Conservation (phyloP, 2,329 filamentous ascomycete species). For the Penicillium sp. region DNA sequence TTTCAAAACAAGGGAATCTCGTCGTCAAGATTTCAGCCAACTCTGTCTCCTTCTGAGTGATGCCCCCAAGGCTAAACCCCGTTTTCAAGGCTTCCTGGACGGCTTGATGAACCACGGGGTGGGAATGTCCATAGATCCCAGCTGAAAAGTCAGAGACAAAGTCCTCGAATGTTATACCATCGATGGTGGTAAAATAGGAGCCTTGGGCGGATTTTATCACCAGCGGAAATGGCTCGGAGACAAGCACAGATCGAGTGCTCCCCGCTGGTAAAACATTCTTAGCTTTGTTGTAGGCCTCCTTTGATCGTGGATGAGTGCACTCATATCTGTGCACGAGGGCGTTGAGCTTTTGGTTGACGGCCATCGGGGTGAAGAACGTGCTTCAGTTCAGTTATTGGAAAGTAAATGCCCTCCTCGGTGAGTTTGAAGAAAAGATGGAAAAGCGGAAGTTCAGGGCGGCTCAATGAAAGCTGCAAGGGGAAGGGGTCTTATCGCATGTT, state of each 20-base stretch:
- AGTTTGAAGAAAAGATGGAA: not conserved
- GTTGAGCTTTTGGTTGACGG: not conserved
- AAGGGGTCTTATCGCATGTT: not conserved
- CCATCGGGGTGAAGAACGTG: not conserved
- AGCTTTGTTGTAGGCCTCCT: not conserved
- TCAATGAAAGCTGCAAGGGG: not conserved
- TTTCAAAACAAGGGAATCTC: not conserved
- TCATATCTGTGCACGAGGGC: not conserved
- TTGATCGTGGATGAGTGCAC: not conserved
- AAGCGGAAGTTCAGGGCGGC: not conserved
- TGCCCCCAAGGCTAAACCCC: not conserved
- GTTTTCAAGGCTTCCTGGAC: not conserved
- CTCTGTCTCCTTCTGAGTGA: not conserved
- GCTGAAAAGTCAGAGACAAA: not conserved
- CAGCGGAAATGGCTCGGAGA: not conserved
- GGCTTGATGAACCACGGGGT: not conserved
- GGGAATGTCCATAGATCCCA: not conserved
- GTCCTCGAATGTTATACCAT: not conserved
- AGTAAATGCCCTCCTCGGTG: not conserved
- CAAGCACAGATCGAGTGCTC: not conserved
- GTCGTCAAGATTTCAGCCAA: not conserved
- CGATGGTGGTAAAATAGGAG: not conserved
- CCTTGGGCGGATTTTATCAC: not conserved
- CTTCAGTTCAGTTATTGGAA: not conserved
- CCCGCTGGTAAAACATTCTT: slow-evolving; percentile 1